Evolutionary conservation across 2,329 filamentous ascomycete species (phyloP).

Genomic region (Colletotrichum falcatum): DNA sequence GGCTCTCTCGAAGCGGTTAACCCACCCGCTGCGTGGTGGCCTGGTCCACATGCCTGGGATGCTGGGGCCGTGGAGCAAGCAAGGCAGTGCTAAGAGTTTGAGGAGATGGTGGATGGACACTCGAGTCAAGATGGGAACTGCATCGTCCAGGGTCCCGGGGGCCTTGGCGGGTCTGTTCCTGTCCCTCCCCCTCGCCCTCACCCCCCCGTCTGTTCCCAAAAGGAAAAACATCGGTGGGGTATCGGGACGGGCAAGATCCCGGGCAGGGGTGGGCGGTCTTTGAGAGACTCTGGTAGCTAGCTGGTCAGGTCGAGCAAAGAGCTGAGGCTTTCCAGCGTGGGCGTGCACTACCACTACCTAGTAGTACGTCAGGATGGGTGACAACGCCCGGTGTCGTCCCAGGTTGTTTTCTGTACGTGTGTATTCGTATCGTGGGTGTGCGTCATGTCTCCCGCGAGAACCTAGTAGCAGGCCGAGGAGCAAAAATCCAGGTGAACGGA

Average conservation of each 20-base stretch:
- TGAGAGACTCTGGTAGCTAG: neutral
- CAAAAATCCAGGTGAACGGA: neutral
- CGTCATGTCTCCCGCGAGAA: neutral
- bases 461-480: neutral
- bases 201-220: constrained; percentile 23
- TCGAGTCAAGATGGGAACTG: constrained; percentile 31
- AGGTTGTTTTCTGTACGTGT: neutral
- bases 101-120: constrained; percentile 29
- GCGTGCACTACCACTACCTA: too few species aligned
- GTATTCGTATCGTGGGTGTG: neutral
- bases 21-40: constrained; percentile 20
- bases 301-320: neutral
- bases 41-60: constrained; percentile 33
- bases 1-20: constrained; percentile 18
- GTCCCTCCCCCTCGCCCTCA: neutral
- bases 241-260: constrained; percentile 25
- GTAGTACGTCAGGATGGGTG: neutral
- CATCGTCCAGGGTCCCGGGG: constrained; percentile 17
- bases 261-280: constrained; percentile 20
- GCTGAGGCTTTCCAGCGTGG: constrained; percentile 1
- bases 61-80: constrained; percentile 28
- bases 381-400: neutral
- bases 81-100: constrained; percentile 31
- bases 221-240: constrained; percentile 32
- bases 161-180: constrained; percentile 25